phyloP scores from a whole-genome alignment of 208 protist genomes.

The Acanthamoeba triangularis region DNA sequence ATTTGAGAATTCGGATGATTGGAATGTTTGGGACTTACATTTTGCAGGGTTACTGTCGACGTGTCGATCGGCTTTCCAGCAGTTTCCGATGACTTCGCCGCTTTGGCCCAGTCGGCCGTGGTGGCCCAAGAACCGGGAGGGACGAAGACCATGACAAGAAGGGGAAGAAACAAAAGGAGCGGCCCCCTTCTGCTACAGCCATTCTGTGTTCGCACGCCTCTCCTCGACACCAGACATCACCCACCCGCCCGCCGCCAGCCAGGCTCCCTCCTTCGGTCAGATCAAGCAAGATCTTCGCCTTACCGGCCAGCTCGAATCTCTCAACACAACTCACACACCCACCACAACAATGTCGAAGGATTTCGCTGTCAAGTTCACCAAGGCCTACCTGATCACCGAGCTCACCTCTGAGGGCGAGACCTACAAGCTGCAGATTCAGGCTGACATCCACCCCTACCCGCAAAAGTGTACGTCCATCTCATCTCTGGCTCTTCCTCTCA shows the following conservation, averaged over 20 bases:
- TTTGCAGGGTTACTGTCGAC: background rate
- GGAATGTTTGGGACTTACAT: background rate
- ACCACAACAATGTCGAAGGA: background rate
- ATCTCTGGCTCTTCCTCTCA: no score
- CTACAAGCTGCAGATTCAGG: constrained; percentile 58
- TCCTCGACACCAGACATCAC: background rate
- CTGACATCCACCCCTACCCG: constrained; percentile 52
- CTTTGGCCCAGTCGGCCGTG: background rate
- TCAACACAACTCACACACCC: background rate
- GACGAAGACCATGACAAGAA: constrained; percentile 23
- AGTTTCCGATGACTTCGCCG: background rate
- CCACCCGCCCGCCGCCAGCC: background rate
- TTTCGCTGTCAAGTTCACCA: constrained; percentile 66
- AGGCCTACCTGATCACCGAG: constrained; percentile 62
- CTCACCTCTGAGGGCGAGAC: constrained; percentile 58
- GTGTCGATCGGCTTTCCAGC: constrained; percentile 7
- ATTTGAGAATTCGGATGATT: constrained; percentile 28
- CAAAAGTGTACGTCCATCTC: constrained; percentile 57
- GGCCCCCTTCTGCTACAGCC: background rate
- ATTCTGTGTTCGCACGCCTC: background rate
- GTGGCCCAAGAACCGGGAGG: background rate
- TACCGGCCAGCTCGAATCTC: background rate
- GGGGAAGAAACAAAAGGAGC: background rate
- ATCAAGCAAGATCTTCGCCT: background rate
- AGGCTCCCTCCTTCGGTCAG: background rate